These are phyloP conservation scores for Metarhizium guizhouense DNA, from an alignment of 2,329 filamentous ascomycete genomes.

Conservation along the genomic window DNA sequence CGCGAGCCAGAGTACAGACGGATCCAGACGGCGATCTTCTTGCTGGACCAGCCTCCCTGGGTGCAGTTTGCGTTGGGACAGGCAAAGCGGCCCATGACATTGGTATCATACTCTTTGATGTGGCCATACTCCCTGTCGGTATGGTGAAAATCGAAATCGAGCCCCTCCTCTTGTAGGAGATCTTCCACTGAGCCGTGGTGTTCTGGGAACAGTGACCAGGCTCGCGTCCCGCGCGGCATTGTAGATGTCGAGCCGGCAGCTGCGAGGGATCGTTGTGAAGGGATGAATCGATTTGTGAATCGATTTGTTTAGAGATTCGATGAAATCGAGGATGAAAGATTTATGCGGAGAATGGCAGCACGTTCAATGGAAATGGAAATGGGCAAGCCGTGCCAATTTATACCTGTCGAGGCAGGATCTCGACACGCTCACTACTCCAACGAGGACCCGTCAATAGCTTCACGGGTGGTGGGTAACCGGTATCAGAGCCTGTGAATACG, in stretches of 20 bases:
- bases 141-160: slow-evolving; percentile 15
- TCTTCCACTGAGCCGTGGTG: slow-evolving; percentile 10
- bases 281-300: no score
- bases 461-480: no score
- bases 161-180: slow-evolving; percentile 7
- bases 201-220: slow-evolving; percentile 13
- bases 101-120: slow-evolving; percentile 15
- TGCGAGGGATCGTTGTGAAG: no score
- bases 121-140: slow-evolving; percentile 7
- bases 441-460: no score
- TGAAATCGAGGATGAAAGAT: no score
- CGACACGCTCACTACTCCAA: no score
- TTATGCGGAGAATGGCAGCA: no score
- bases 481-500: no score
- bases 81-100: slow-evolving; percentile 23
- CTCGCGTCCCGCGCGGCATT: neutral
- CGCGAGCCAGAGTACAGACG: slow-evolving; percentile 16
- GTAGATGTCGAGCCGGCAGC: neutral
- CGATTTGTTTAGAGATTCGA: no score
- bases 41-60: slow-evolving; percentile 21
- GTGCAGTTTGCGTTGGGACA: slow-evolving; percentile 19
- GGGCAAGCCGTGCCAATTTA: no score
- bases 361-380: no score
- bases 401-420: no score
- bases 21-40: slow-evolving; percentile 23